These are phyloP conservation scores for Pythium brachiatum DNA, from an alignment of 352 stramenopile species.

Conservation along the genomic window DNA sequence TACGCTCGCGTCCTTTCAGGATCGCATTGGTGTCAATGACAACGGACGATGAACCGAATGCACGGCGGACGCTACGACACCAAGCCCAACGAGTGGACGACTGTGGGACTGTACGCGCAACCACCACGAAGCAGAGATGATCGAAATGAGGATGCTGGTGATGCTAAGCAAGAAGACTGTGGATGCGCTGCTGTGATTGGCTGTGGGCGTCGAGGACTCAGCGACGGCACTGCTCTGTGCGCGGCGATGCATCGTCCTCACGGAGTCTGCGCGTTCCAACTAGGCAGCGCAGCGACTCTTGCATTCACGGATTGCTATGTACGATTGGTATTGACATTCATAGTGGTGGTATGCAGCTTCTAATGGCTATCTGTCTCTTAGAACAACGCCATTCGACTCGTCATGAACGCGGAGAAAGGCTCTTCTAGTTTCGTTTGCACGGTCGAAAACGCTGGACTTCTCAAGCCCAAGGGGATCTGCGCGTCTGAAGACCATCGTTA, in stretches of 20 bases:
- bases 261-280: constrained; percentile 30
- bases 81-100: too few relatives aligned
- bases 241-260: constrained; percentile 41
- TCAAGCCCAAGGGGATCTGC: constrained; percentile 44
- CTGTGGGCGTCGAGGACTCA: constrained; percentile 27
- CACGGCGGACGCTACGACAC: not conserved
- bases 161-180: not conserved
- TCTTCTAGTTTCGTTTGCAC: constrained; percentile 5
- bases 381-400: constrained; percentile 9
- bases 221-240: constrained; percentile 26
- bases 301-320: constrained; percentile 8
- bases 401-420: not conserved
- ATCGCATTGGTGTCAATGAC: not conserved
- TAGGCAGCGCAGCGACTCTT: not conserved
- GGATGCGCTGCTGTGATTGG: not conserved
- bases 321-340: not conserved
- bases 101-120: too few relatives aligned
- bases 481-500: constrained; percentile 37
- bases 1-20: not conserved
- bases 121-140: not conserved
- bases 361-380: not conserved
- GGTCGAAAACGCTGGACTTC: constrained; percentile 31
- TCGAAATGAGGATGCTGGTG: not conserved
- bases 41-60: not conserved
- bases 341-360: not conserved